Conservation (phyloP, 176 grass and related monocot species). For the Triticum urartu region DNA sequence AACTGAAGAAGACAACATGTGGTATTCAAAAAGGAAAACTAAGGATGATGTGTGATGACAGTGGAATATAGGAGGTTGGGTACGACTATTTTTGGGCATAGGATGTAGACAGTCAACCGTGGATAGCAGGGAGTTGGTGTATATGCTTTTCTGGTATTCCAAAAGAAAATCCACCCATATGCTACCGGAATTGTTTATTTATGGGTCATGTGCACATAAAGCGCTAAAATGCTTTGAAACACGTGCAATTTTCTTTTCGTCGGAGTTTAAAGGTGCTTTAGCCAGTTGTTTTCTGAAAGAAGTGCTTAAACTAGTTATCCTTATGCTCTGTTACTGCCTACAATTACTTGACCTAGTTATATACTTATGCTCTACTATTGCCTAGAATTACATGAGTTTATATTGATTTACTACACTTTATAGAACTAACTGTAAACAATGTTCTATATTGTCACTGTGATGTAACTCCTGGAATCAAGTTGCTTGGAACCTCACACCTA, state of each 20-base stretch:
- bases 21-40: background rate
- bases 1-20: background rate
- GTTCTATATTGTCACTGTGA: background rate
- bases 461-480: background rate
- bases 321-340: no score
- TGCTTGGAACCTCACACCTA: background rate
- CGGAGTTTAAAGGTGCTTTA: background rate
- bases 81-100: background rate
- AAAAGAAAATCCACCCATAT: background rate
- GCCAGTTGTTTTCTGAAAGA: background rate
- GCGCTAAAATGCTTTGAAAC: background rate
- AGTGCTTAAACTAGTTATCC: background rate
- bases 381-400: background rate
- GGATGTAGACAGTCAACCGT: background rate
- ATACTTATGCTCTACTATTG: background rate
- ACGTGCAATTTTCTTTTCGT: background rate
- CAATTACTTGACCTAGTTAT: background rate
- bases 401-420: background rate
- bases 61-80: background rate
- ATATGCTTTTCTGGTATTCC: background rate
- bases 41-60: background rate
- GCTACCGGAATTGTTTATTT: background rate
- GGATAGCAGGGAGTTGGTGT: background rate
- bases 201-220: background rate
- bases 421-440: background rate